Base-by-base conservation (phyloP, 441 rosid species). In the Pelargonium australe region DNA sequence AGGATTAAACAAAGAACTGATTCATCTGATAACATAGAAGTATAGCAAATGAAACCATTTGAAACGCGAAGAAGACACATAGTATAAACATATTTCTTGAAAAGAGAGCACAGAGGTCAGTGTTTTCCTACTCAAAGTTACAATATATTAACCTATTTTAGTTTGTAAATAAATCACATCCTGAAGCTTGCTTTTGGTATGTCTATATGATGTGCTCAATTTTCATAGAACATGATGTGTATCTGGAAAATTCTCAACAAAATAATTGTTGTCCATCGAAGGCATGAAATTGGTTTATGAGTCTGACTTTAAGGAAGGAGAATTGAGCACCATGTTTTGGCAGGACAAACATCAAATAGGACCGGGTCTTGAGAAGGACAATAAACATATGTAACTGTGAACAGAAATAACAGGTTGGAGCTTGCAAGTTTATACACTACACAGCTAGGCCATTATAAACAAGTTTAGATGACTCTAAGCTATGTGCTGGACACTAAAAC, bases 1-100 rank as follows among this genome's bases (percentile, higher is more conserved):
- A 53, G 63, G 53, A 63, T 17, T 43, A 10, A 66, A 44, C 53
- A 62, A 41, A 9, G 65, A 55, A 65, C 68, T 58, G 60, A 66
- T 17, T 40, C 43, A 40, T 6, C 43, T 40, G 43, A 40, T 6
- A 40, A 40, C 43, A 16, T 25, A 11, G 20, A 40, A 61, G 44
- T 17, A 45, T 13, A 19, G 51, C 16, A 41, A 28, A 12, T 45
- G 40, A 72, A 7, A 67, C 47, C 34, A 34, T 53, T 28, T 63
- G 3, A 13, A 25, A 63, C 23, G 20, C 57, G 31, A 66, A 34
- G 49, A 67, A 76, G 19, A 17, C 28, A 17, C 51, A 57, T 57
- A 17, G 16, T 57, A n/a, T 55, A 55, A 9, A 17, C 20, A 55
- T 14, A 16, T 14, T 55, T 55, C 19, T 55, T 19, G 61, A 14